Conservation (phyloP, 805 yeast genomes). For the Saturnispora silvae region DNA sequence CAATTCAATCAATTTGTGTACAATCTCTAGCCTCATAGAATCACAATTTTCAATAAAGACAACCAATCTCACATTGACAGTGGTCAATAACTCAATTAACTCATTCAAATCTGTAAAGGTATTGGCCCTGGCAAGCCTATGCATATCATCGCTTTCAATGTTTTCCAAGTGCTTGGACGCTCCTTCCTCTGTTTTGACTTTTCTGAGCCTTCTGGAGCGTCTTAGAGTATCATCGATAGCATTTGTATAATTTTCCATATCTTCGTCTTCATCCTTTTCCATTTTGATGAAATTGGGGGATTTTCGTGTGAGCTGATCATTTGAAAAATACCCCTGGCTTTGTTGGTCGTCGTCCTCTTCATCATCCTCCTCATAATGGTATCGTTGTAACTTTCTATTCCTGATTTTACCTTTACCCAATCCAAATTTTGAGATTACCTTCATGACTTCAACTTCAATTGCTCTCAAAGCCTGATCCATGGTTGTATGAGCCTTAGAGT, state of each 20-base stretch:
- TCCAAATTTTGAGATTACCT: conserved; percentile 2
- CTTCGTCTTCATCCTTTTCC: conserved; percentile 10
- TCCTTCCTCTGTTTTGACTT: conserved; percentile 5
- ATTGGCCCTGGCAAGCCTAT: conserved; percentile 8
- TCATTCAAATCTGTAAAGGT: conserved; percentile 19
- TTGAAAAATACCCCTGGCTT: too few species aligned
- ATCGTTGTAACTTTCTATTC: conserved; percentile 8
- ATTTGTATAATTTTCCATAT: conserved; percentile 1
- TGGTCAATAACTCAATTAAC: conserved; percentile 13
- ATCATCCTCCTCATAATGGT: conserved; percentile 6
- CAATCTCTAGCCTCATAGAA: conserved; percentile 20
- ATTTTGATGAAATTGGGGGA: too few species aligned
- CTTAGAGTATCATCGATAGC: conserved; percentile 3
- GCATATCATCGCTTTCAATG: conserved; percentile 14
- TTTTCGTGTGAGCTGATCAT: too few species aligned
- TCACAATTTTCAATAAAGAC: conserved; percentile 29
- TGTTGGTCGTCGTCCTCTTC: conserved; percentile 6
- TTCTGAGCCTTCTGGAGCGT: conserved; percentile 6
- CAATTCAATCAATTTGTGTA: conserved; percentile 18
- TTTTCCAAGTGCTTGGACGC: conserved; percentile 7
- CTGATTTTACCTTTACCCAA: conserved; percentile 8
- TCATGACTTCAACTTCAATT: conserved; percentile 11
- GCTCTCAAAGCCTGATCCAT: conserved; percentile 11
- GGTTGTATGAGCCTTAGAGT: conserved; percentile 11
- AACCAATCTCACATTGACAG: conserved; percentile 13